phyloP scores from a whole-genome alignment of 768 basidiomycete genomes.

The Russula olivacea region DNA sequence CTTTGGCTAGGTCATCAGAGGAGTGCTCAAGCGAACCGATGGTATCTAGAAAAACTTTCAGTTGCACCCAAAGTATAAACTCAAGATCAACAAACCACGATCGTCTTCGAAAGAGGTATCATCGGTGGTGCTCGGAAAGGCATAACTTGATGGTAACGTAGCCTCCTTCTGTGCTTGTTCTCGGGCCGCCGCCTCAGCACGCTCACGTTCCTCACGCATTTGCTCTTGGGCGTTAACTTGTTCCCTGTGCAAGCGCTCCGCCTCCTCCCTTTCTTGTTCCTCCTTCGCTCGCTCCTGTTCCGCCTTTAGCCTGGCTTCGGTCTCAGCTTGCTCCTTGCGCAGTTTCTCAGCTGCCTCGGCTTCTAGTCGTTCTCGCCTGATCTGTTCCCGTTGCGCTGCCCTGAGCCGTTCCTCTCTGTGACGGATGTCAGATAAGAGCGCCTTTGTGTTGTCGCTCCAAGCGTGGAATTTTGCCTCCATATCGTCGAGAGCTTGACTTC shows the following conservation, averaged over 20 bases:
- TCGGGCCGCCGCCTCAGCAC: not conserved
- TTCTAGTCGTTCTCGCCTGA: conserved; percentile 28
- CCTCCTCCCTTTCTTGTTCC: conserved; percentile 29
- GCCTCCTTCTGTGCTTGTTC: conserved; percentile 6
- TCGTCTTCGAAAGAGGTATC: conserved; percentile 1
- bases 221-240: conserved; percentile 23
- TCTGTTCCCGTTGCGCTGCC: conserved; percentile 17
- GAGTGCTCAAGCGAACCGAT: conserved; percentile 13
- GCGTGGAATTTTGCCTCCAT: conserved; percentile 14
- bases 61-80: not conserved
- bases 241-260: conserved; percentile 24
- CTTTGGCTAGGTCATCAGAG: conserved; percentile 35
- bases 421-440: conserved; percentile 8
- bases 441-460: conserved; percentile 14
- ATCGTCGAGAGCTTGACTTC: conserved; percentile 44
- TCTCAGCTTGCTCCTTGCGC: conserved; percentile 23
- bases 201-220: conserved; percentile 2
- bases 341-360: conserved; percentile 27
- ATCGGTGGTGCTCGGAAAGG: conserved; percentile 4
- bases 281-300: conserved; percentile 25
- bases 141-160: not conserved
- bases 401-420: conserved; percentile 18
- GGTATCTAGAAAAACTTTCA: conserved; percentile 6
- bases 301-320: conserved; percentile 22
- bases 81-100: conserved; percentile 5